Percentiles rank a stretch among this genome's conserved stretches.
phyloP scores from a whole-genome alignment of 768 basidiomycete species.

The Mycena belliarum region DNA sequence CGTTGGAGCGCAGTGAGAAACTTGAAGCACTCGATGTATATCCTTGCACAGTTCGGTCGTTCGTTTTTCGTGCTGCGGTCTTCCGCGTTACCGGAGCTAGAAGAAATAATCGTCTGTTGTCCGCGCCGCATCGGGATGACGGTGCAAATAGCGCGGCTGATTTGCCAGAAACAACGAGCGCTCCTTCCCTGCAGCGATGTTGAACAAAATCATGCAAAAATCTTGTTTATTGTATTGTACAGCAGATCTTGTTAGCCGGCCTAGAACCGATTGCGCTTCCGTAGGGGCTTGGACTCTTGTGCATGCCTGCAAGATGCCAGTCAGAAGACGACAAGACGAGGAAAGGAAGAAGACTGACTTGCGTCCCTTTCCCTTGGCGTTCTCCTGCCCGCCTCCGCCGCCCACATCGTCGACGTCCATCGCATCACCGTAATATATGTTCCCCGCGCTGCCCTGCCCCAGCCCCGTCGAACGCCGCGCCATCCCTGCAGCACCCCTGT shows the following conservation, averaged over 20 bases:
- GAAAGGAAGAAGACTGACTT: conserved; percentile 45
- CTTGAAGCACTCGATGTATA: too few relatives aligned
- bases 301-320: conserved; percentile 32
- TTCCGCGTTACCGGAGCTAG: too few relatives aligned
- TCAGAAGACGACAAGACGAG: not conserved
- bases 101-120: too few relatives aligned
- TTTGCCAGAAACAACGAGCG: too few relatives aligned
- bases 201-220: too few relatives aligned
- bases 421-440: conserved; percentile 26
- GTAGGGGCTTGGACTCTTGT: conserved; percentile 48
- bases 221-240: not conserved
- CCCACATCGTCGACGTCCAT: not conserved
- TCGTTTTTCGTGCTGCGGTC: too few relatives aligned
- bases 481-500: too few relatives aligned
- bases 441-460: conserved; percentile 7
- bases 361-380: conserved; percentile 55
- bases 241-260: not conserved
- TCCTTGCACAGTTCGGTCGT: too few relatives aligned
- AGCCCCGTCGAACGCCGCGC: not conserved
- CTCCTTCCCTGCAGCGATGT: too few relatives aligned
- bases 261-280: conserved; percentile 62
- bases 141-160: too few relatives aligned
- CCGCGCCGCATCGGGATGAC: too few relatives aligned
- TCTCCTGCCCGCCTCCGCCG: conserved; percentile 28
- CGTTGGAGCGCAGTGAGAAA: too few relatives aligned